Conservation (phyloP, 2,329 filamentous ascomycete genomes). For the Aspergillus oerlinghausenensis region DNA sequence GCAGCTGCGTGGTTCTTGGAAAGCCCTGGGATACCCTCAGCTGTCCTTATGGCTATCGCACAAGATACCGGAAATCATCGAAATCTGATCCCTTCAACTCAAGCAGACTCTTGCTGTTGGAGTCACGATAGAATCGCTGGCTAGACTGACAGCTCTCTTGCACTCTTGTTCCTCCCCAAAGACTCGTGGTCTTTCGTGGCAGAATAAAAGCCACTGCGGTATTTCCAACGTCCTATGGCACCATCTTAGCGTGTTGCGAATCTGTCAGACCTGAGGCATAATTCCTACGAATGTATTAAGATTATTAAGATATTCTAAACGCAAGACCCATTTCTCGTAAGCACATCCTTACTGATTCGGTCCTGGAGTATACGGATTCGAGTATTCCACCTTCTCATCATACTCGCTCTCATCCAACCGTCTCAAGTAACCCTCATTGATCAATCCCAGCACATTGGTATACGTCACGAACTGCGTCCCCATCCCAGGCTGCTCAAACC, state of each 20-base stretch:
- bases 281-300: neutral
- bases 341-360: slow-evolving; percentile 1
- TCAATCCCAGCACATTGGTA: slow-evolving; percentile 26
- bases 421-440: slow-evolving; percentile 31
- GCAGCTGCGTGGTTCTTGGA: no score
- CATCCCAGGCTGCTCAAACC: slow-evolving; percentile 50
- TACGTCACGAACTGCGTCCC: slow-evolving; percentile 36
- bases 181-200: slow-evolving; percentile 51
- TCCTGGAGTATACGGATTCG: slow-evolving; percentile 17
- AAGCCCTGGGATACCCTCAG: no score
- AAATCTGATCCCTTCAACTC: neutral
- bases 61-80: neutral
- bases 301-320: no score
- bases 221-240: slow-evolving; percentile 41
- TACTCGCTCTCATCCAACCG: slow-evolving; percentile 17
- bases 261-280: neutral
- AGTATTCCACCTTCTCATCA: slow-evolving; percentile 19
- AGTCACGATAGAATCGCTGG: slow-evolving; percentile 52
- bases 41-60: no score
- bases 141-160: slow-evolving; percentile 49
- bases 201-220: slow-evolving; percentile 53
- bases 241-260: neutral
- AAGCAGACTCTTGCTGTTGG: slow-evolving; percentile 29
- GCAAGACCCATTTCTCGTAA: no score
- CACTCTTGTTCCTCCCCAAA: slow-evolving; percentile 48